Evolutionary conservation across 148 eudicot species (phyloP).

Genomic region (Persicaria tinctoria): DNA sequence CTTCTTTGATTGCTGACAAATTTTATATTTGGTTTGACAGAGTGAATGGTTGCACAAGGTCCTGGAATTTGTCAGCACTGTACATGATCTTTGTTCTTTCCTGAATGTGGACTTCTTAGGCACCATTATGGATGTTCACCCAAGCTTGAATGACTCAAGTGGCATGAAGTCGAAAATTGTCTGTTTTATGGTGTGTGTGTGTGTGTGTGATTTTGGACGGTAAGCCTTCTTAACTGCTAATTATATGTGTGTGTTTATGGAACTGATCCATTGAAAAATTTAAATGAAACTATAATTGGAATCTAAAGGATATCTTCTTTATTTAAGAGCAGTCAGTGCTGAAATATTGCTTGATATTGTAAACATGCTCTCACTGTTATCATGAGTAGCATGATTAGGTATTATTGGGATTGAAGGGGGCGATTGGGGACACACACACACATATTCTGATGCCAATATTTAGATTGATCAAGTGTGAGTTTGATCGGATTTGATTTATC

Average conservation of each 20-base stretch:
- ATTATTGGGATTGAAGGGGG: too few species aligned
- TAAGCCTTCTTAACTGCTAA: too few species aligned
- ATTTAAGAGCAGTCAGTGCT: neutral
- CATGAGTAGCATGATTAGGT: too few species aligned
- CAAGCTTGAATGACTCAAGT: conserved; percentile 73
- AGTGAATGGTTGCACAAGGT: conserved; percentile 94
- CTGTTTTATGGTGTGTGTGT: too few species aligned
- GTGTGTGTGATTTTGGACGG: conserved; percentile 15
- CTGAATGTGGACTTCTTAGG: conserved; percentile 85
- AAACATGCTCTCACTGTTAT: neutral
- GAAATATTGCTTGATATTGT: neutral
- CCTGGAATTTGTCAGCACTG: conserved; percentile 83
- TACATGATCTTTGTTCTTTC: conserved; percentile 91
- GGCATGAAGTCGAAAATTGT: conserved; percentile 54
- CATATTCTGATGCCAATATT: too few species aligned
- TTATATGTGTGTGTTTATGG: neutral
- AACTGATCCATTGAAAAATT: neutral
- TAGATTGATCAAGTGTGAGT: too few species aligned
- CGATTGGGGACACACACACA: too few species aligned
- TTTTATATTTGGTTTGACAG: conserved; percentile 31
- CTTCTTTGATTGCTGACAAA: neutral
- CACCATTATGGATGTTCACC: conserved; percentile 90
- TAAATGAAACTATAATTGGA: neutral
- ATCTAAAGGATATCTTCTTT: neutral
- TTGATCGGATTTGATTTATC: too few species aligned